Conservation (phyloP, 768 basidiomycete species). For the Tricholoma terreum region DNA sequence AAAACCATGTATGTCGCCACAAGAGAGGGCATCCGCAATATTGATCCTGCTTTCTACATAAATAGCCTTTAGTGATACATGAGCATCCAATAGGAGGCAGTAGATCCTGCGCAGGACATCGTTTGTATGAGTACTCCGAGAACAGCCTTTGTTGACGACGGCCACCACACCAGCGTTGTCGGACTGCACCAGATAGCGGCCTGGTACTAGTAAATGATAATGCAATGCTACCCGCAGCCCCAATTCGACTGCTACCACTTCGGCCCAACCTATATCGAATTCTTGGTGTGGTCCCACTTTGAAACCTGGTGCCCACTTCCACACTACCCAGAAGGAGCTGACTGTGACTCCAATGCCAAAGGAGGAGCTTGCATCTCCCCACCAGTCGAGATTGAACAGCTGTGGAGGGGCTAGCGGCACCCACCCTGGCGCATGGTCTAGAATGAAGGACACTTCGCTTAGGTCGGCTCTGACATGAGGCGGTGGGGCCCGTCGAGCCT, state of each 20-base stretch:
- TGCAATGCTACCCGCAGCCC: too few relatives aligned
- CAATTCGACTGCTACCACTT: too few relatives aligned
- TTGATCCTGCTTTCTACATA: slow-evolving; percentile 24
- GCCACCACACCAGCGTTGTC: slow-evolving; percentile 35
- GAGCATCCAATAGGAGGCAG: slow-evolving; percentile 8
- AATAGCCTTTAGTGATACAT: slow-evolving; percentile 7
- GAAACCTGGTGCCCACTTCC: slow-evolving; percentile 27
- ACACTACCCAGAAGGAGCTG: slow-evolving; percentile 24
- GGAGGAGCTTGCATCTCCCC: slow-evolving; percentile 34
- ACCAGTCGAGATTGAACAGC: slow-evolving; percentile 28
- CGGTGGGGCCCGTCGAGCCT: slow-evolving; percentile 13
- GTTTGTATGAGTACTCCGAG: slow-evolving; percentile 24
- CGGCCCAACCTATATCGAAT: too few relatives aligned
- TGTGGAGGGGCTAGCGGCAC: slow-evolving; percentile 10
- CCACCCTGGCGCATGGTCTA: slow-evolving; percentile 12
- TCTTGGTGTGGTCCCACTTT: too few relatives aligned
- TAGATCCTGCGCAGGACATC: slow-evolving; percentile 25
- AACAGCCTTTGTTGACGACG: slow-evolving; percentile 27
- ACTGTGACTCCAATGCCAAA: slow-evolving; percentile 34
- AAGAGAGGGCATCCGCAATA: slow-evolving; percentile 29
- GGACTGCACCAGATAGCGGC: slow-evolving; percentile 25
- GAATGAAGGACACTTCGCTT: slow-evolving; percentile 16
- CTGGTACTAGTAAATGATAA: too few relatives aligned
- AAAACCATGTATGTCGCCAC: slow-evolving; percentile 22
- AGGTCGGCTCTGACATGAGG: slow-evolving; percentile 25